These are phyloP conservation scores for Prinsepia uniflora DNA, from an alignment of 306 rosid genomes.

Conservation along the genomic window DNA sequence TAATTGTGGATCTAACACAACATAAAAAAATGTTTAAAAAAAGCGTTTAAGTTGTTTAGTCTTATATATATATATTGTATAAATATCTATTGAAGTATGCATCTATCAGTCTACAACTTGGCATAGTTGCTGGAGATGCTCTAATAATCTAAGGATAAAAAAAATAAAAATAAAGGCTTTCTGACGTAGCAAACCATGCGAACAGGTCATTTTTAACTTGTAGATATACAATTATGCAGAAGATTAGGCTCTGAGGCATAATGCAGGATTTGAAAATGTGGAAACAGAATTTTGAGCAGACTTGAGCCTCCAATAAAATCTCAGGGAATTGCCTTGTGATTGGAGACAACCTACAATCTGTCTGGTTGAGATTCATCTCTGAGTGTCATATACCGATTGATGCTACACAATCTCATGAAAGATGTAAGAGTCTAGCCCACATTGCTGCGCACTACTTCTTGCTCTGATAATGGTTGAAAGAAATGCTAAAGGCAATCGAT, in stretches of 20 bases:
- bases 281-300: background rate
- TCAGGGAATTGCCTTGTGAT: slow-evolving; percentile 5
- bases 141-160: too few relatives aligned
- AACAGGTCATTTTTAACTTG: slow-evolving; percentile 5
- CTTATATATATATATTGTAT: too few relatives aligned
- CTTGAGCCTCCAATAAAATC: slow-evolving; percentile 5
- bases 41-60: too few relatives aligned
- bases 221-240: background rate
- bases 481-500: background rate
- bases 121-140: too few relatives aligned
- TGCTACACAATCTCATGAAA: background rate
- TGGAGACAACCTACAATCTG: background rate
- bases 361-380: background rate
- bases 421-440: background rate
- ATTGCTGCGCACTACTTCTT: background rate
- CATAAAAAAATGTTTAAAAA: too few relatives aligned
- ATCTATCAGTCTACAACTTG: too few relatives aligned
- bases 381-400: background rate
- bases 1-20: too few relatives aligned
- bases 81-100: too few relatives aligned
- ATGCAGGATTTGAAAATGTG: slow-evolving; percentile 7
- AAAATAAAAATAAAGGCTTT: background rate
- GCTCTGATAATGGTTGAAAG: background rate
- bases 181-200: background rate
- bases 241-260: slow-evolving; percentile 6